Base-by-base conservation (phyloP, 208 protist genomes). In the Spongospora subterranea region DNA sequence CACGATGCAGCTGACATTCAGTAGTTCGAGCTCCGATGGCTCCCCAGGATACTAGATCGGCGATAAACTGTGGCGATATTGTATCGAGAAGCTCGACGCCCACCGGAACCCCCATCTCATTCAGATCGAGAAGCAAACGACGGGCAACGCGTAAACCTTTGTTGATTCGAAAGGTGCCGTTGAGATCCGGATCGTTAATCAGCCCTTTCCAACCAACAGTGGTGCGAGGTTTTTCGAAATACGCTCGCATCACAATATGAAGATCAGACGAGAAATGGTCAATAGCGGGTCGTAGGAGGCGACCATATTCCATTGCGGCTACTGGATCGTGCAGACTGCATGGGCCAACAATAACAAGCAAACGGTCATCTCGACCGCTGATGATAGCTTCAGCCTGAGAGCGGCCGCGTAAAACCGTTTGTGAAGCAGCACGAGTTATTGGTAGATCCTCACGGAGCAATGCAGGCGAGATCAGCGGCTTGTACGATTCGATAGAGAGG, bases 211-310 rank as follows among this genome's bases (percentile, higher is more conserved):
- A 92, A 20, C 0, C 89, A 17, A 32, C 95, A 0, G 94, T 96
- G 0, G 95, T 96, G n/a, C 95, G 64, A 0, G 95, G 95, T 88
- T 96, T 96, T 88, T 96, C 95, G 88, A 96, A 96, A 93, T 96
- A 96, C 53, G 96, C 95, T 17, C 95, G 91, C 95, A 96, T 96
- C 20, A 96, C 89, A 0, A 96, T 93, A 46, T 94, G 32, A 24
- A 96, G 88, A n/a, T 96, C 95, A 39, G 93, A 64, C 11, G 41
- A 39, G 13, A 92, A 46, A 46, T 93, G 11, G 46, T 92, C 29
- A 11, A 89, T 89, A 17, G 60, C 90, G 17, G 0, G 13, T 20
- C 17, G 32, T 0, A 94, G 77, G 24, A 66, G 0, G 0, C 0
- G 0, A 71, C 91, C 95, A 76, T 96, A 96, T 40, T 96, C 95